Evolutionary conservation across 257 asterid genomes (phyloP), one percentile per base, ranked within the genome.

Genomic region (Eustoma russellianum): DNA sequence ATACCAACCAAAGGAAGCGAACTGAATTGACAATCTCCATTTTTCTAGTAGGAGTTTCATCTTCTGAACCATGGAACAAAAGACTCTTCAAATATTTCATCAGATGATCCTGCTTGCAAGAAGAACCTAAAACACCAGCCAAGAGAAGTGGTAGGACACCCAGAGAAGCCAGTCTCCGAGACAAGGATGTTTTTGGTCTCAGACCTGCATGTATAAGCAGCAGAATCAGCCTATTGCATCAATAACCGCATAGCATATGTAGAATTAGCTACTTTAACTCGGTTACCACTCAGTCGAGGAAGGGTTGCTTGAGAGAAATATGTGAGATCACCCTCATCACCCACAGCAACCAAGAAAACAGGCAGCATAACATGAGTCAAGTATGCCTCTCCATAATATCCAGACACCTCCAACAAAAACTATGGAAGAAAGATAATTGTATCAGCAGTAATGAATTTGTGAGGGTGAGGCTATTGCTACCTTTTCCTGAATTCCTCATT

Each of bases 111-210:
- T 54, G 89, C 85, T 77, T 85, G 80, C 78, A 73, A 16, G 85
- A 83, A 66, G 74, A 75, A 55, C 99, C 99, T 65, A 92, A 74
- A 62, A 92, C 82, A 66, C 99, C 99, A n/a, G 95, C 95, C 70
- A 92, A 76, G 60, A 92, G 83, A 73, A 92, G 90, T 45, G 99
- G 99, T 24, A 92, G 83, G 69, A 83, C 82, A 63, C 97, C 76
- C 76, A 85, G 74, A 18, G 81, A 63, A 47, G 97, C 94, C 62
- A 92, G 80, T 65, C 86, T 88, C 70, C 64, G 74, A 66, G 83
- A 74, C 59, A 79, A 57, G 16, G 75, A 75, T 69, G 86, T 70
- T 69, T 71, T 84, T 50, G 99, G 99, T 66, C 66, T 76, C 80
- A 88, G 74, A 80, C 78, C 97, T 88, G 82, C 61, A 19, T 33